Percentiles rank a stretch among this genome's conserved stretches.
Conservation (phyloP, 1,284 basidiomycete genomes). For the Neonothopanus nambi region DNA sequence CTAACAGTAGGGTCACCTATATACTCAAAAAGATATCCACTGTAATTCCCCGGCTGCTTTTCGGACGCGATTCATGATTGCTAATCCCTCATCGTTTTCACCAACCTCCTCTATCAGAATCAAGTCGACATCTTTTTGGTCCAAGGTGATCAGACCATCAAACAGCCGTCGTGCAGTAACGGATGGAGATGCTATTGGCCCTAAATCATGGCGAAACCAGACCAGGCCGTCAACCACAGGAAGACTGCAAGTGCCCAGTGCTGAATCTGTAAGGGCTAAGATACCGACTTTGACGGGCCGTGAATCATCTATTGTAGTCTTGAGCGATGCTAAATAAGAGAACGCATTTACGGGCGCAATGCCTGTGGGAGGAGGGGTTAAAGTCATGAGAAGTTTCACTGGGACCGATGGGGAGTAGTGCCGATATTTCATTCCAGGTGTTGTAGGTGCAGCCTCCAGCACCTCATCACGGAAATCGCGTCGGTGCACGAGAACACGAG, state of each 20-base stretch:
- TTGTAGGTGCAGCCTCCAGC: constrained; percentile 81
- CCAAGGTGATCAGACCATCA: constrained; percentile 84
- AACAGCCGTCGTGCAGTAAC: constrained; percentile 84
- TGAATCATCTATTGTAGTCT: constrained; percentile 18
- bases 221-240: constrained; percentile 37
- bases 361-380: constrained; percentile 38
- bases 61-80: constrained; percentile 96
- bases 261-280: constrained; percentile 68
- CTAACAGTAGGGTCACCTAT: constrained; percentile 16
- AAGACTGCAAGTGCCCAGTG: constrained; percentile 42
- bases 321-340: constrained; percentile 44
- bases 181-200: constrained; percentile 59
- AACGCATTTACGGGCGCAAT: constrained; percentile 29
- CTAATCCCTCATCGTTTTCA: constrained; percentile 85
- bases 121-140: constrained; percentile 72
- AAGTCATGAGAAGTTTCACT: constrained; percentile 71
- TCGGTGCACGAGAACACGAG: constrained; percentile 71
- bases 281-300: constrained; percentile 59
- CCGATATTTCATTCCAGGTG: constrained; percentile 99
- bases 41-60: constrained; percentile 81
- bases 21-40: constrained; percentile 42
- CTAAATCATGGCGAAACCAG: constrained; percentile 64
- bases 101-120: constrained; percentile 89
- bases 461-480: constrained; percentile 70
- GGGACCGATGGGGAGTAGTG: constrained; percentile 94